Percentiles rank a stretch among this genome's conserved stretches.
Evolutionary conservation across 1,139 yeast species (phyloP).

Genomic region (Lodderomyces margitis): DNA sequence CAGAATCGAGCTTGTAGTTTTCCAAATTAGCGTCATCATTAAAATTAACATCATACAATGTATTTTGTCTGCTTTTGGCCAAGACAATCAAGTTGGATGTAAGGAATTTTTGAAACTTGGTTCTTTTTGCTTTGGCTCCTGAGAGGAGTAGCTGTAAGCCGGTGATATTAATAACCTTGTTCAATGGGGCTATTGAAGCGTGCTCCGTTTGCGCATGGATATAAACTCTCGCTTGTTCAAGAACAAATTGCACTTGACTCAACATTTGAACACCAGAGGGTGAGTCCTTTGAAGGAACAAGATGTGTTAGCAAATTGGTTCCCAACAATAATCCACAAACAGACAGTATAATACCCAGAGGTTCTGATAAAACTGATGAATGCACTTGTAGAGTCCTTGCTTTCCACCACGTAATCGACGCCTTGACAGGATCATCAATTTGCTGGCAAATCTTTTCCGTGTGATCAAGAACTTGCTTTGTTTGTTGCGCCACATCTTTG

Average conservation of each 20-base stretch:
- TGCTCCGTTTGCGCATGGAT: conserved; percentile 62
- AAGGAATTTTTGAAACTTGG: conserved; percentile 73
- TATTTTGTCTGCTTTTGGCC: conserved; percentile 54
- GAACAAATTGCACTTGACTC: conserved; percentile 47
- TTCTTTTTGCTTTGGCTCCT: conserved; percentile 86
- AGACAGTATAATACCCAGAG: conserved; percentile 46
- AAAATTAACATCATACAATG: conserved; percentile 21
- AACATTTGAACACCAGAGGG: conserved; percentile 27
- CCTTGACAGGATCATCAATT: conserved; percentile 29
- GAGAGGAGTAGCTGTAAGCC: conserved; percentile 67
- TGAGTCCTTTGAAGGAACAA: conserved; percentile 11
- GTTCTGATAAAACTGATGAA: conserved; percentile 58
- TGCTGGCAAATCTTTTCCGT: conserved; percentile 17
- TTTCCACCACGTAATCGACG: conserved; percentile 71
- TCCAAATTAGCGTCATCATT: conserved; percentile 38
- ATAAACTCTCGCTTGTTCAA: conserved; percentile 67
- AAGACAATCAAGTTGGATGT: conserved; percentile 76
- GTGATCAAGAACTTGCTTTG: not conserved
- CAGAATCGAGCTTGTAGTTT: conserved; percentile 67
- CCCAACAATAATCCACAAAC: conserved; percentile 40
- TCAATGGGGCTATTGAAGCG: conserved; percentile 49
- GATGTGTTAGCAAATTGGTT: conserved; percentile 26
- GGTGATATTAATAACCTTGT: conserved; percentile 55
- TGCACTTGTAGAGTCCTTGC: conserved; percentile 64
- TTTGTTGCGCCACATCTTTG: not conserved